Conservation (phyloP, 208 protist genomes). For the Trypanosoma caninum region DNA sequence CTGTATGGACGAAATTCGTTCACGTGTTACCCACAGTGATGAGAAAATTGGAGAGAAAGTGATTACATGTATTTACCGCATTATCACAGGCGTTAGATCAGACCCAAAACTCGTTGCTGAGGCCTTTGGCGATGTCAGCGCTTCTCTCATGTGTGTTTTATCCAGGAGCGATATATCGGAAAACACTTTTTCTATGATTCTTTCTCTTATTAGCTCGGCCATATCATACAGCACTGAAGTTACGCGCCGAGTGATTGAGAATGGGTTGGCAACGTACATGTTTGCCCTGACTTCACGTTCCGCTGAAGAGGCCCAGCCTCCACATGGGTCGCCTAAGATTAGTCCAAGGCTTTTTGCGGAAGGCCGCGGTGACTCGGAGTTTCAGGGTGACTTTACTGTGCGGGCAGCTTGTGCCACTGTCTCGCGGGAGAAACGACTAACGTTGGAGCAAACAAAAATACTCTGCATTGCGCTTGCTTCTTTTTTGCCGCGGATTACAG, state of each 20-base stretch:
- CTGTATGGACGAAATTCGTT: slow-evolving; percentile 65
- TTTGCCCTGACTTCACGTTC: slow-evolving; percentile 17
- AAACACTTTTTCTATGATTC: slow-evolving; percentile 35
- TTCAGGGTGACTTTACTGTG: not conserved
- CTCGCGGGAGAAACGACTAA: slow-evolving; percentile 22
- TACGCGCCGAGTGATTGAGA: slow-evolving; percentile 34
- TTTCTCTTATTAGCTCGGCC: slow-evolving; percentile 44
- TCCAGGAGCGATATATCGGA: slow-evolving; percentile 37
- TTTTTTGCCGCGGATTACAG: slow-evolving; percentile 36
- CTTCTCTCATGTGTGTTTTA: slow-evolving; percentile 36
- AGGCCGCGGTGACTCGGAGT: not conserved
- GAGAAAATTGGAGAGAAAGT: slow-evolving; percentile 64
- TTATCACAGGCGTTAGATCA: slow-evolving; percentile 46
- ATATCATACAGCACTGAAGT: slow-evolving; percentile 42
- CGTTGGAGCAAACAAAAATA: slow-evolving; percentile 39
- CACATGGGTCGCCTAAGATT: not conserved
- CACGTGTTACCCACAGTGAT: slow-evolving; percentile 64
- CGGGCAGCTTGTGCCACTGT: not conserved
- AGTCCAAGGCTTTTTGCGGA: not conserved
- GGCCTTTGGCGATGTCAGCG: slow-evolving; percentile 51
- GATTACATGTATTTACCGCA: slow-evolving; percentile 44
- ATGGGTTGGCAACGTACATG: slow-evolving; percentile 29
- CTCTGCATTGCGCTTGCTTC: slow-evolving; percentile 44
- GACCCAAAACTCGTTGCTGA: slow-evolving; percentile 39
- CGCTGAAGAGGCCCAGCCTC: too few relatives aligned